These are phyloP conservation scores for Zostera marina DNA, from an alignment of 116 monocot species.

Conservation along the genomic window DNA sequence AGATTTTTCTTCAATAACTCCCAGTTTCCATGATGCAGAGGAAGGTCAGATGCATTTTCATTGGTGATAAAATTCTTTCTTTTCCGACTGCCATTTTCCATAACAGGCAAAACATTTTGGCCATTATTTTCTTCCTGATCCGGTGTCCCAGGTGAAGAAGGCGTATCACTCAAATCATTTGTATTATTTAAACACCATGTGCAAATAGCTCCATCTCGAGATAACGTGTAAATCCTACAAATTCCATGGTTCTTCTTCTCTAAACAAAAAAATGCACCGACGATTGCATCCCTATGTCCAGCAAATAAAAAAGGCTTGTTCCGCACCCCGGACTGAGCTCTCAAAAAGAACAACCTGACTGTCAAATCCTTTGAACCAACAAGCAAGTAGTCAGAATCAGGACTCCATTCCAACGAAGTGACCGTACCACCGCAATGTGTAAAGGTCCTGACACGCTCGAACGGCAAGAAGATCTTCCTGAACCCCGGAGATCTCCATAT, in stretches of 20 bases:
- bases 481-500: conserved; percentile 81
- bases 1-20: conserved; percentile 78
- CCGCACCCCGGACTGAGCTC: conserved; percentile 6
- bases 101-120: background rate
- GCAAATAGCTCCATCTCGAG: conserved; percentile 74
- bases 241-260: conserved; percentile 39
- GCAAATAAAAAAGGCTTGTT: conserved; percentile 58
- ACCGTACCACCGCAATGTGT: conserved; percentile 30
- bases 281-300: conserved; percentile 63
- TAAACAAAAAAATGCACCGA: conserved; percentile 53
- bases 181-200: conserved; percentile 52
- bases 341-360: conserved; percentile 36
- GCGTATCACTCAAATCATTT: conserved; percentile 10
- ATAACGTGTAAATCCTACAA: conserved; percentile 38
- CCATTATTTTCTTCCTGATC: conserved; percentile 9
- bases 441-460: conserved; percentile 54
- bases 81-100: conserved; percentile 5
- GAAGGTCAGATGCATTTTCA: conserved; percentile 11
- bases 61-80: conserved; percentile 9
- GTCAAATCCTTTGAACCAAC: conserved; percentile 76
- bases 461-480: conserved; percentile 73
- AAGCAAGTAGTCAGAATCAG: conserved; percentile 47
- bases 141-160: conserved; percentile 48
- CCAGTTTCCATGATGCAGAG: conserved; percentile 49
- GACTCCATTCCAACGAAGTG: conserved; percentile 63